These are phyloP conservation scores for Ambrosia artemisiifolia DNA, from an alignment of 129 eudicot species.

Conservation along the genomic window DNA sequence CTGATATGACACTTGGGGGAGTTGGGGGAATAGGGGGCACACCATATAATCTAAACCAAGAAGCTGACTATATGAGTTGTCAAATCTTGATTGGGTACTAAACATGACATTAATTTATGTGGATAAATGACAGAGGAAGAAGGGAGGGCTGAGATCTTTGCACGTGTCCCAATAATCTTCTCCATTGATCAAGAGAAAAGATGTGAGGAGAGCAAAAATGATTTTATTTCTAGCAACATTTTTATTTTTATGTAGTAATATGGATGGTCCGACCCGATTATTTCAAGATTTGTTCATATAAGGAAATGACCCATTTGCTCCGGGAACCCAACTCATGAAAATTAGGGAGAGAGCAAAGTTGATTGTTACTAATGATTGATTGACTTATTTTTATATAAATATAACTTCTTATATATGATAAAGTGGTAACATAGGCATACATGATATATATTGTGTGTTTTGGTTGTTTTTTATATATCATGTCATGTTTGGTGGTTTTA, in stretches of 20 bases:
- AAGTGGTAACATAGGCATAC: not conserved
- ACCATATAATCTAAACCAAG: not conserved
- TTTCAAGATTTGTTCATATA: constrained; percentile 11
- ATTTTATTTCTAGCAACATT: constrained; percentile 13
- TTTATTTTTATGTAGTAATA: constrained; percentile 10
- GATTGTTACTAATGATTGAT: constrained; percentile 22
- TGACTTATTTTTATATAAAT: not conserved
- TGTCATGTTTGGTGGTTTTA: not conserved
- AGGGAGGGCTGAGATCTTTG: constrained; percentile 37
- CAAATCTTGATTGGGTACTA: constrained; percentile 25
- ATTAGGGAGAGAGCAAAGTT: constrained; percentile 8
- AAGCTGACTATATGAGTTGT: constrained; percentile 21
- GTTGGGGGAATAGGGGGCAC: no score
- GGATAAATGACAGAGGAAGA: constrained; percentile 30
- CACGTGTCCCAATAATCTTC: constrained; percentile 45
- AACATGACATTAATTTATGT: constrained; percentile 5
- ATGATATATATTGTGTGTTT: not conserved
- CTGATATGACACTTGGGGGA: no score
- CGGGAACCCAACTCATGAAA: constrained; percentile 10
- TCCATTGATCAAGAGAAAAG: constrained; percentile 40
- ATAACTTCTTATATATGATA: not conserved
- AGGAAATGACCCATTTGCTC: constrained; percentile 16
- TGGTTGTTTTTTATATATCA: constrained; percentile 6
- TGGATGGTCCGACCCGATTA: constrained; percentile 19
- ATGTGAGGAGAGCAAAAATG: constrained; percentile 37